Evolutionary conservation across 495 filamentous ascomycete genomes (phyloP).

Genomic region (Penicillium angulare): DNA sequence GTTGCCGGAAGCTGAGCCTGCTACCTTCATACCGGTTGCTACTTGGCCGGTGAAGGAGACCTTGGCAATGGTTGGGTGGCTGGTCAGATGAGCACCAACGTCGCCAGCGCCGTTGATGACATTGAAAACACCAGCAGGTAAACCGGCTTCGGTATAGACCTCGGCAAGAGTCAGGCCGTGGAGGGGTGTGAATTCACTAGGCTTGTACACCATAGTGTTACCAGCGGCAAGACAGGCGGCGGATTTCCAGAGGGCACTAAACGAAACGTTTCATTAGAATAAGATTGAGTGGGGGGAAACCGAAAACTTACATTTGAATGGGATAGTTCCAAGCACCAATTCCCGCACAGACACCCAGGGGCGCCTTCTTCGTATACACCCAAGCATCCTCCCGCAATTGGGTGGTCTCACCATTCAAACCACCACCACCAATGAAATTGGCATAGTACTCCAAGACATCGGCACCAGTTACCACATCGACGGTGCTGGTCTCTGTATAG

Average conservation of each 20-base stretch:
- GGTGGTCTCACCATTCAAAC: constrained; percentile 65
- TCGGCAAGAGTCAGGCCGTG: constrained; percentile 67
- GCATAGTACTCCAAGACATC: constrained; percentile 79
- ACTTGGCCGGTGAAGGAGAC: constrained; percentile 86
- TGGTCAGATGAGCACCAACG: constrained; percentile 66
- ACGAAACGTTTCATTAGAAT: background rate
- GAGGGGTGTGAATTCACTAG: constrained; percentile 76
- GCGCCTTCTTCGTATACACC: constrained; percentile 72
- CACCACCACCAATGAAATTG: constrained; percentile 66
- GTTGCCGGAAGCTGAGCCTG: constrained; percentile 62
- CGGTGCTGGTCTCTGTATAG: constrained; percentile 70
- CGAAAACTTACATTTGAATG: constrained; percentile 63
- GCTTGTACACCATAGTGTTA: constrained; percentile 86
- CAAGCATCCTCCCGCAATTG: constrained; percentile 67
- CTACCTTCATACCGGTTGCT: constrained; percentile 71
- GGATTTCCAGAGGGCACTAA: constrained; percentile 76
- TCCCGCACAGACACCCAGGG: constrained; percentile 73
- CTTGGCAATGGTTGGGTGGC: constrained; percentile 69
- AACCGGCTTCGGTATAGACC: constrained; percentile 68
- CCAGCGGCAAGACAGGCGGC: constrained; percentile 79
- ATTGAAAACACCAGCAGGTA: constrained; percentile 80
- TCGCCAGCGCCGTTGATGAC: constrained; percentile 72
- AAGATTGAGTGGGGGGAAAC: too few species aligned
- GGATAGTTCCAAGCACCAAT: constrained; percentile 88
- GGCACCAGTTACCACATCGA: constrained; percentile 71